phyloP scores from a whole-genome alignment of 116 monocot genomes.

The Trichopus zeylanicus region DNA sequence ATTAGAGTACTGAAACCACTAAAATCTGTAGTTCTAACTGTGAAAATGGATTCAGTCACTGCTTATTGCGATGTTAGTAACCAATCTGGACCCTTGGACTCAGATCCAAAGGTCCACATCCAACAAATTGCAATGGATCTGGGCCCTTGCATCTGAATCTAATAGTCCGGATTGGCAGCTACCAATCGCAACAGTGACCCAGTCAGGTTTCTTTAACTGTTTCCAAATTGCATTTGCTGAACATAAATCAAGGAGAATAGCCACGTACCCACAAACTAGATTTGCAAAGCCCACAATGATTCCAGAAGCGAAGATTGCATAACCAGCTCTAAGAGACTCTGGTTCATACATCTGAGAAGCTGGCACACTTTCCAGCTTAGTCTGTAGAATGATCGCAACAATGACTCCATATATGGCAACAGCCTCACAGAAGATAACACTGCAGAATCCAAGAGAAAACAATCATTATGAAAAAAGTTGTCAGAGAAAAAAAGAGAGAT shows the following conservation, averaged over 20 bases:
- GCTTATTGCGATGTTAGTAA: too few relatives aligned
- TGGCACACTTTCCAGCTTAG: slow-evolving; percentile 92
- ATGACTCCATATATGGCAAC: slow-evolving; percentile 99
- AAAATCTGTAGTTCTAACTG: too few relatives aligned
- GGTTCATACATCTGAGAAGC: slow-evolving; percentile 52
- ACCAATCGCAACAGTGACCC: too few relatives aligned
- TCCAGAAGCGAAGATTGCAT: slow-evolving; percentile 92
- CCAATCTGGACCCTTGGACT: too few relatives aligned
- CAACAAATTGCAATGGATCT: too few relatives aligned
- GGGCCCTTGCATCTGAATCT: too few relatives aligned
- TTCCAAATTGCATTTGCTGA: too few relatives aligned
- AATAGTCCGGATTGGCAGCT: too few relatives aligned
- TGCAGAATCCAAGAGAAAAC: slow-evolving; percentile 10
- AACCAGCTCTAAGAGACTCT: slow-evolving; percentile 93
- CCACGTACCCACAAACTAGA: slow-evolving; percentile 78
- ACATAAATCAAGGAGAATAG: neutral
- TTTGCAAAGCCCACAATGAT: slow-evolving; percentile 95
- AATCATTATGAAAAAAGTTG: neutral
- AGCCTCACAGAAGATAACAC: slow-evolving; percentile 98
- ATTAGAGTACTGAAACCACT: too few relatives aligned
- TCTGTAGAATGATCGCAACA: slow-evolving; percentile 96
- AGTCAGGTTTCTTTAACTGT: too few relatives aligned
- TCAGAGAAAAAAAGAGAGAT: neutral
- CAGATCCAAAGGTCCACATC: too few relatives aligned
- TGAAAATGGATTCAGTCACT: too few relatives aligned